Evolutionary conservation across 202 grass and related monocot genomes (phyloP), one percentile per base, ranked within the genome.

Genomic region (Schoenoplectus tabernaemontani): DNA sequence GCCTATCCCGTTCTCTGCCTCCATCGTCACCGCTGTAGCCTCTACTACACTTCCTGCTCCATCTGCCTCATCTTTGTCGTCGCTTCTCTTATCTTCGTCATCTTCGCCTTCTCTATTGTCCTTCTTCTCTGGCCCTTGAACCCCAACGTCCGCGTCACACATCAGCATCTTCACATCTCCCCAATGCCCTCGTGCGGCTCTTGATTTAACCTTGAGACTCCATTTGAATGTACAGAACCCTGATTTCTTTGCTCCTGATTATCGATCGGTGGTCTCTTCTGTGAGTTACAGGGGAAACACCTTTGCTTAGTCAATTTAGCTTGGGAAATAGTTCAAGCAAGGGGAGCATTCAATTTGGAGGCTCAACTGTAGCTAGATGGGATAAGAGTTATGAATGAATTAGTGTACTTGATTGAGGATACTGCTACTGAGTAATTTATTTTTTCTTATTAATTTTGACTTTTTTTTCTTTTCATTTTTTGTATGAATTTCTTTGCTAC

Each of bases 341-440:
- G 89, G 32, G 89, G 68, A 0, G 82, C 57, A 5, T 82, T 81
- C 0, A 84, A 88, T n/a, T 48, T 92, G 10, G 77, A 90, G 15
- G 87, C 93, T 0, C 82, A 93, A 57, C 81, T 97, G 42, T 76
- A 77, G 85, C 79, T 97, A 24, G 86, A 97, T 57, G 89, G 89
- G 0, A 85, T 84, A 4, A 80, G 65, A 77, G 83, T 97, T 12
- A 23, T 92, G n/a, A 88, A 86, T 86, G 86, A 92, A 10, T 87
- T 88, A 0, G 24, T 97, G 38, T 89, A 92, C 36, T 84, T 97
- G n/a, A 93, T 97, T 24, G 89, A 79, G 63, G 94, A 97, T 60
- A 87, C 93, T 30, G 83, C 92, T 17, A 94, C 91, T 1, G 82
- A 93, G 81, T n/a, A n/a, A n/a, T n/a, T n/a, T n/a, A n/a, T n/a